Evolutionary conservation across 2,329 filamentous ascomycete genomes (phyloP), one percentile per base, ranked within the genome.

Genomic region (Apiospora sp.): DNA sequence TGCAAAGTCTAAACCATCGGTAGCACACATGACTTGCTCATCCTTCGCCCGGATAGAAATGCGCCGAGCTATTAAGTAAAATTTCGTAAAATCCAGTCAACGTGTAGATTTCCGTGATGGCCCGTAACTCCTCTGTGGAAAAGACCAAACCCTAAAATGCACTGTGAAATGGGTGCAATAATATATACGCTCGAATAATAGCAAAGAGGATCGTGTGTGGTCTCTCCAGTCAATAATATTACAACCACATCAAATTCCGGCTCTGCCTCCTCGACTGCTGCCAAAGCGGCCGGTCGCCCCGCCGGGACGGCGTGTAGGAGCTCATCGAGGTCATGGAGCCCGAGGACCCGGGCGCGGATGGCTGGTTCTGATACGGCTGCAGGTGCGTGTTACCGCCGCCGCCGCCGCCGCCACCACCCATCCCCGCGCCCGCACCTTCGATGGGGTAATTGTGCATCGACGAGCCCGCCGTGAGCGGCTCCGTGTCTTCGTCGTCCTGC

Each of bases 211-310:
- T n/a, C n/a, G 8, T 24, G 4, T 41, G 30, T 64, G 58, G 58
- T 64, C 34, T 34, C 58, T 19, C 58, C 58, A 14, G 54, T 34
- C 16, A 68, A 34, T 19, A 75, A 34, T 19, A 75, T 82, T 77
- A 86, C 80, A 85, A 81, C 85, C 85, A 86, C 81, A 84, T 84
- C 74, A 86, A 73, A 78, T 85, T 88, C 70, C 87, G 82, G 74
- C 82, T 83, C 74, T 85, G 84, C 71, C 83, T 82, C 72, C 87
- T 81, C 70, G 88, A 88, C 80, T 89, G 87, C 79, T 89, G 87
- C 87, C 87, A 89, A 49, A 89, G 79, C 6, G 86, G 86, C 58
- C 85, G 79, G 34, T 83, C 79, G 2, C 80, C 81, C 7, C 75
- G 75, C 41, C 79, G 30, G 61, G 75, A 16, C 30, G 70, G 71